Percentiles rank a stretch among this genome's conserved stretches.
Conservation (phyloP, 2,329 filamentous ascomycete species). For the Aulographum hederae region DNA sequence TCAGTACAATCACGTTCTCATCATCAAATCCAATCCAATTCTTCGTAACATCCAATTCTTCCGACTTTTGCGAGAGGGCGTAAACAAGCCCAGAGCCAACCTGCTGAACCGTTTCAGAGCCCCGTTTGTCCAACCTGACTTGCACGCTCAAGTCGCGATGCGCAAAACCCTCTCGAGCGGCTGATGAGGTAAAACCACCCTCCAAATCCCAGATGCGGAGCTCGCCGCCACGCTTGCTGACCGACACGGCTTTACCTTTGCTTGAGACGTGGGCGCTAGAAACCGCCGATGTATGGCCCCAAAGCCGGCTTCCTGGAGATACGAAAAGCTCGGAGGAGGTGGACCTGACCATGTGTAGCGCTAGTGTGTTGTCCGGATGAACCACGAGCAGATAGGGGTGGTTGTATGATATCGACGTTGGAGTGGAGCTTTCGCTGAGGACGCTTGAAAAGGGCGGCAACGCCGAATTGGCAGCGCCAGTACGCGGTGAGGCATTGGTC, state of each 20-base stretch:
- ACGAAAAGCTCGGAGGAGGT: slow-evolving; percentile 47
- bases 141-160: background rate
- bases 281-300: slow-evolving; percentile 84
- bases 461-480: slow-evolving; percentile 15
- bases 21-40: slow-evolving; percentile 78
- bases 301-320: slow-evolving; percentile 56
- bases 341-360: slow-evolving; percentile 65
- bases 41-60: slow-evolving; percentile 24
- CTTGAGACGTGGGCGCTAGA: slow-evolving; percentile 71
- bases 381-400: slow-evolving; percentile 78
- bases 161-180: background rate
- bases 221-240: slow-evolving; percentile 54
- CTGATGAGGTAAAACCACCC: slow-evolving; percentile 21
- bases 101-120: slow-evolving; percentile 10
- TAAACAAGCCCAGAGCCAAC: slow-evolving; percentile 15
- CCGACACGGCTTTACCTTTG: slow-evolving; percentile 76
- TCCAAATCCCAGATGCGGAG: slow-evolving; percentile 77
- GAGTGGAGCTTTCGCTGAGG: slow-evolving; percentile 13
- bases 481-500: background rate
- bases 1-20: slow-evolving; percentile 74
- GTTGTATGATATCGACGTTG: slow-evolving; percentile 33
- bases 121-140: background rate
- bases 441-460: slow-evolving; percentile 3
- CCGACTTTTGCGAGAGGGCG: slow-evolving; percentile 13
- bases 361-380: slow-evolving; percentile 73